Evolutionary conservation across 371 early-diverging fungal species (phyloP).

Genomic region (Chytridium lagenaria): DNA sequence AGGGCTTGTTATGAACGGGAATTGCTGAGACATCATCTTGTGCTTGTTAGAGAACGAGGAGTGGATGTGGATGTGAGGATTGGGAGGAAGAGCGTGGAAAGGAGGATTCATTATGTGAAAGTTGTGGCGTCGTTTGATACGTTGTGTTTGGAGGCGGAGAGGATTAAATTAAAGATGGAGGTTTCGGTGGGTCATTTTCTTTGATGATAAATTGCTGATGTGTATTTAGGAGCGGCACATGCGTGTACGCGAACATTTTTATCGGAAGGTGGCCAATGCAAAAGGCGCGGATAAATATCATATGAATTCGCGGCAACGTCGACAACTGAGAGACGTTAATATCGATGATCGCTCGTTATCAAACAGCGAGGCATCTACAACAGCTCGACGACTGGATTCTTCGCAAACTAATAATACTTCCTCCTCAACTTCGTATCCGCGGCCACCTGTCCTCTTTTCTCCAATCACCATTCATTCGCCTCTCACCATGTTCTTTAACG

Average conservation of each 20-base stretch:
- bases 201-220: neutral
- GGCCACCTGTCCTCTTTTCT: neutral
- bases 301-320: neutral
- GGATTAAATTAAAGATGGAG: conserved; percentile 52
- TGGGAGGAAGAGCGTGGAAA: conserved; percentile 1
- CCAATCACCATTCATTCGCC: conserved; percentile 15
- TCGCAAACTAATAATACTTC: neutral
- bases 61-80: conserved; percentile 16
- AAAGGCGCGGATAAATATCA: neutral
- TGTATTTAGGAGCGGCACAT: conserved; percentile 19
- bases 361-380: neutral
- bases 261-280: conserved; percentile 11
- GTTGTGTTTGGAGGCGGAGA: conserved; percentile 58
- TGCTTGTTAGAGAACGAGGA: conserved; percentile 54
- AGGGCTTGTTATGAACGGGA: conserved; percentile 32
- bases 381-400: neutral
- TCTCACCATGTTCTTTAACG: neutral
- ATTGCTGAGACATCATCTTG: conserved; percentile 45
- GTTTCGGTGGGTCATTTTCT: conserved; percentile 29
- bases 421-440: neutral
- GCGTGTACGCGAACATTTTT: conserved; percentile 8
- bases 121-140: conserved; percentile 57
- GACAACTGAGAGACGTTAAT: neutral
- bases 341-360: too few relatives aligned
- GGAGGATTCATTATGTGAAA: conserved; percentile 50